Base-by-base conservation (phyloP, 345 rosid genomes). In the Kernera saxatilis region DNA sequence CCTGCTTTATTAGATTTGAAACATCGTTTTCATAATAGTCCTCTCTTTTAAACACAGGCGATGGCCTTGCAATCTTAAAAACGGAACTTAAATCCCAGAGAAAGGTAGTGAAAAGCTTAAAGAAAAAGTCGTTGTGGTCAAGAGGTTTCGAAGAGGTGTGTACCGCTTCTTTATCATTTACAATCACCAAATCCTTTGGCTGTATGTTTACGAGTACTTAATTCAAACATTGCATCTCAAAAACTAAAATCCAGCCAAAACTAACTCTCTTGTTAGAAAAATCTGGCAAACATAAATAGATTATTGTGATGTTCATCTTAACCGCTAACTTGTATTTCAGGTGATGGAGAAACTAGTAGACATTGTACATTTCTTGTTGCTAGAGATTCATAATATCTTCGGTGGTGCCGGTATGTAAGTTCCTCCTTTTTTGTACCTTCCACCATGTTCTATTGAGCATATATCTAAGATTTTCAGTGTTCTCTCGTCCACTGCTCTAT, bases 261-360 rank as follows among this genome's bases (percentile, higher is more conserved):
- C 59, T 36, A 65, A 12, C 30, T 15, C 23, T 29, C 25, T 30
- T 45, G 46, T 26, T 49, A 33, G 4, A 22, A 22, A 56, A 35
- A 3, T 12, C 18, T 57, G 25, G 18, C 18, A 43, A 57, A 19
- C 15, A 18, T 2, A 64, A 54, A 32, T 48, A 66, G 6, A 52
- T 73, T 48, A 39, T 45, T 13, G 18, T 36, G 45, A 5, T 60
- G 44, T 36, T 65, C 8, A 29, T 6, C 29, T 56, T 21, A 41
- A 33, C 10, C 1, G 30, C 43, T 69, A 6, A 21, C 73, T 77
- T 77, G 65, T 37, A 27, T 71, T 62, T 17, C 77, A 93, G 98
- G 96, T 88, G 72, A 88, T 88, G 96, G 97, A 90, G 84, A 88
- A 90, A 78, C 88, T 93, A 45, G 98, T 93, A n/a, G 98, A 90